These are phyloP conservation scores for Toxicodendron radicans DNA, from an alignment of 345 rosid species.

Conservation along the genomic window DNA sequence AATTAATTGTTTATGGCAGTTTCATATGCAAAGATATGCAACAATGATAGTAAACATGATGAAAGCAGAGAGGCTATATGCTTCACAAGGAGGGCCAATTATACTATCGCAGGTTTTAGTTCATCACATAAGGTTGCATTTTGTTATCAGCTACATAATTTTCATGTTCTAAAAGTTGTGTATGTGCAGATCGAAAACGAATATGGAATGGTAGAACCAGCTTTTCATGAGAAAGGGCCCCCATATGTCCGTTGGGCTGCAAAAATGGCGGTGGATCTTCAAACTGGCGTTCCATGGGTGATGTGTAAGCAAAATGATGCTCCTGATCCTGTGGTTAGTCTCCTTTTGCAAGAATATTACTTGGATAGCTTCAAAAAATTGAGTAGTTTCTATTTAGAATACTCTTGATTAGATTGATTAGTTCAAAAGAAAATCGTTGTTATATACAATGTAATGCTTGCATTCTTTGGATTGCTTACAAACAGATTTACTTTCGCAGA, in stretches of 20 bases:
- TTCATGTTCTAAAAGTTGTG: neutral
- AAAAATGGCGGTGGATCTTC: slow-evolving; percentile 60
- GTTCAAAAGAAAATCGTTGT: neutral
- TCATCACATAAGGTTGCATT: neutral
- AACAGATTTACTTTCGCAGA: slow-evolving; percentile 30
- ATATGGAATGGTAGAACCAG: slow-evolving; percentile 51
- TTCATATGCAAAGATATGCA: slow-evolving; percentile 58
- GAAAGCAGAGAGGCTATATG: slow-evolving; percentile 62
- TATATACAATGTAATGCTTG: neutral
- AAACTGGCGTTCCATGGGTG: slow-evolving; percentile 86
- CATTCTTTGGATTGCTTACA: neutral
- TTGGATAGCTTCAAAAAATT: neutral
- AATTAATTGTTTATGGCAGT: slow-evolving; percentile 37
- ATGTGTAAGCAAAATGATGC: slow-evolving; percentile 93
- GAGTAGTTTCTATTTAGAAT: too few relatives aligned
- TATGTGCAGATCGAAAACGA: slow-evolving; percentile 73
- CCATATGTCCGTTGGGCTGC: slow-evolving; percentile 78
- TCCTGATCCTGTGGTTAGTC: slow-evolving; percentile 79
- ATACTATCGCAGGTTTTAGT: slow-evolving; percentile 71
- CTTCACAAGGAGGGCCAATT: slow-evolving; percentile 92
- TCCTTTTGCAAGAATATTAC: neutral
- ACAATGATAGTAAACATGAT: slow-evolving; percentile 60
- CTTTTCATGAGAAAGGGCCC: slow-evolving; percentile 56
- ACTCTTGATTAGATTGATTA: neutral
- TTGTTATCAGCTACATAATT: neutral